phyloP scores from a whole-genome alignment of 352 stramenopile genomes.

The Globisporangium okanoganense region DNA sequence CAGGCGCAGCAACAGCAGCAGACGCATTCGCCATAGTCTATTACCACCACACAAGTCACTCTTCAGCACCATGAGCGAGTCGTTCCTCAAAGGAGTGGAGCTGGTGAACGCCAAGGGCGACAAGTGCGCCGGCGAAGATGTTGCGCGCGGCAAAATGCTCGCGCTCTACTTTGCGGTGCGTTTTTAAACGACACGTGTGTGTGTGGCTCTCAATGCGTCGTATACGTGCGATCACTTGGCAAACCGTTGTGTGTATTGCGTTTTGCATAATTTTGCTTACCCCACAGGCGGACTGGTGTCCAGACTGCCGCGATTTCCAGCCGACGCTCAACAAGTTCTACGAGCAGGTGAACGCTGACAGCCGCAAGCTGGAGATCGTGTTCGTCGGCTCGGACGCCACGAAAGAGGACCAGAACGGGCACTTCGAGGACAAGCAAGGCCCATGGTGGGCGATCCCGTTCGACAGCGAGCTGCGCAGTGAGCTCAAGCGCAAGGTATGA shows the following conservation, averaged over 20 bases:
- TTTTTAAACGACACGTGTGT: neutral
- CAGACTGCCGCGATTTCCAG: slow-evolving; percentile 78
- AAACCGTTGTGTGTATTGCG: neutral
- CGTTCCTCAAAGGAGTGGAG: slow-evolving; percentile 45
- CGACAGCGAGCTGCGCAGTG: slow-evolving; percentile 48
- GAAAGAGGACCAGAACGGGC: slow-evolving; percentile 43
- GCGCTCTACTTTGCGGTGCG: slow-evolving; percentile 78
- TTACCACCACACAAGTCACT: neutral
- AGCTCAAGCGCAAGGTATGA: slow-evolving; percentile 73
- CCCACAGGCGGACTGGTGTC: slow-evolving; percentile 75
- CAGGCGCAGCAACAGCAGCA: neutral
- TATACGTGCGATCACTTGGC: neutral
- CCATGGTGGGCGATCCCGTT: slow-evolving; percentile 78
- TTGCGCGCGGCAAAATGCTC: slow-evolving; percentile 47
- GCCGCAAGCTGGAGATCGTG: slow-evolving; percentile 56
- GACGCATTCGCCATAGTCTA: too few species aligned
- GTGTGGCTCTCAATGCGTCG: neutral
- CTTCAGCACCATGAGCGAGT: slow-evolving; percentile 29
- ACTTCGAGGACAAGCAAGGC: slow-evolving; percentile 73
- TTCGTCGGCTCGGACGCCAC: slow-evolving; percentile 76
- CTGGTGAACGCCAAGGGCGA: slow-evolving; percentile 57
- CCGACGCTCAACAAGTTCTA: slow-evolving; percentile 76
- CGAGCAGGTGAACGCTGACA: slow-evolving; percentile 35
- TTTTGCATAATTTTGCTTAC: neutral
- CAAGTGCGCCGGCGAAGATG: slow-evolving; percentile 33